phyloP scores from a whole-genome alignment of 139 green algal genomes.

The Marvania coccoides region DNA sequence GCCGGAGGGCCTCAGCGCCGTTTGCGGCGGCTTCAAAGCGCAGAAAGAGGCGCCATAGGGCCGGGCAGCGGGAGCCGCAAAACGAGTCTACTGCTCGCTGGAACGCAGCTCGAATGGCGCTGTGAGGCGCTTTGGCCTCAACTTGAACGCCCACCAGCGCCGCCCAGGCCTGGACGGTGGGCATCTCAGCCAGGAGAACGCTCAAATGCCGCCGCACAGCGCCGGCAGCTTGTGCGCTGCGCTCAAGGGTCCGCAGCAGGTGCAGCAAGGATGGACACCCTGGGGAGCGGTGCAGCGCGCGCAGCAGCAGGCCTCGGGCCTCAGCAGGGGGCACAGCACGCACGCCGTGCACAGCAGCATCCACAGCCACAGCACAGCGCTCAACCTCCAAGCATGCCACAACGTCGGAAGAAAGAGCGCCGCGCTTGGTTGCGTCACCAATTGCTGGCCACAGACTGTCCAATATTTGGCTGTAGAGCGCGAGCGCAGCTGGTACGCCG shows the following conservation, averaged over 20 bases:
- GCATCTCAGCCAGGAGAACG: background rate
- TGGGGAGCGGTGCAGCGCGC: background rate
- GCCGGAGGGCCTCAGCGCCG: background rate
- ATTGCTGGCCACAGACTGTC: background rate
- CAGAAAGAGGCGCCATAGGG: background rate
- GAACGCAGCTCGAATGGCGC: background rate
- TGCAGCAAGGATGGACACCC: background rate
- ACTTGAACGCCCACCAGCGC: background rate
- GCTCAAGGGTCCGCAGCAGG: background rate
- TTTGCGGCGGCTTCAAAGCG: background rate
- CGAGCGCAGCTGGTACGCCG: background rate
- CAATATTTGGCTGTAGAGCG: background rate
- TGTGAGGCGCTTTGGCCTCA: background rate
- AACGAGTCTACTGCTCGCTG: background rate
- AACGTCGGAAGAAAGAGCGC: background rate
- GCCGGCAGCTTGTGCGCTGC: background rate
- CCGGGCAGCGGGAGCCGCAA: background rate
- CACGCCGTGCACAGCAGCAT: constrained; percentile 14
- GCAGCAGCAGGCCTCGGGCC: background rate
- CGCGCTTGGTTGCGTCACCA: background rate
- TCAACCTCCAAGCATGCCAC: background rate
- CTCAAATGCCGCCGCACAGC: background rate
- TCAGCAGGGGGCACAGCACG: background rate
- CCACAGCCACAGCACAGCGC: constrained; percentile 1
- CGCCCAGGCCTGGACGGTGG: background rate